phyloP scores from a whole-genome alignment of 345 rosid species.

The Pelargonium nanum region DNA sequence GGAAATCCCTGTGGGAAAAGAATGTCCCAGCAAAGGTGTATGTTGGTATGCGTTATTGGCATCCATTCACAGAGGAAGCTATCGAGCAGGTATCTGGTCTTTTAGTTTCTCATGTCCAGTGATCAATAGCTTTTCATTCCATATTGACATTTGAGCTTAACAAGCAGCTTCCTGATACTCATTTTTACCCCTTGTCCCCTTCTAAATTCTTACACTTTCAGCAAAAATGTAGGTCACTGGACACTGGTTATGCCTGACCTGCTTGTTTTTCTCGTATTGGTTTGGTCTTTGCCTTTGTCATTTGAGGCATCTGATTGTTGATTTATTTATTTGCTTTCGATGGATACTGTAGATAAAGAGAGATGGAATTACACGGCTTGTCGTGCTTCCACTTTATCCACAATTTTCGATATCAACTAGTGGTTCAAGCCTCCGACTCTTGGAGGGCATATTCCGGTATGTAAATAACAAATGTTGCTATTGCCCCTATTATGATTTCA shows the following conservation, averaged over 20 bases:
- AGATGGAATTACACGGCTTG: constrained; percentile 73
- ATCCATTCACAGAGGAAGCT: constrained; percentile 73
- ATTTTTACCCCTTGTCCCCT: too few species aligned
- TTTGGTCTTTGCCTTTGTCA: too few species aligned
- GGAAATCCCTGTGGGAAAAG: constrained; percentile 45
- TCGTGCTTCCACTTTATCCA: constrained; percentile 93
- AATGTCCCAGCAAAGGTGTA: constrained; percentile 29
- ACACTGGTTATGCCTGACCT: too few species aligned
- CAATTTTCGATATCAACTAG: constrained; percentile 91
- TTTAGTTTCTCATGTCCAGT: not conserved
- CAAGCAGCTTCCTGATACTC: too few species aligned
- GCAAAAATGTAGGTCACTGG: too few species aligned
- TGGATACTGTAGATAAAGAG: constrained; percentile 83
- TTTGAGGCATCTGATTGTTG: too few species aligned
- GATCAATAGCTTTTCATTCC: not conserved
- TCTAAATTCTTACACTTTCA: too few species aligned
- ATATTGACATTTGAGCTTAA: too few species aligned
- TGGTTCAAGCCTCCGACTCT: constrained; percentile 83
- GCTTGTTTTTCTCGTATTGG: too few species aligned
- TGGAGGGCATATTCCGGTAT: constrained; percentile 62
- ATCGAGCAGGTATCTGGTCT: constrained; percentile 33
- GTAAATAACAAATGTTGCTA: too few species aligned
- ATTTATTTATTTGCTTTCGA: too few species aligned
- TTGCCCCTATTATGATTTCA: too few species aligned
- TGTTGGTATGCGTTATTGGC: constrained; percentile 80